These are phyloP conservation scores for Auricularia heimuer DNA, from an alignment of 768 basidiomycete genomes.

Conservation along the genomic window DNA sequence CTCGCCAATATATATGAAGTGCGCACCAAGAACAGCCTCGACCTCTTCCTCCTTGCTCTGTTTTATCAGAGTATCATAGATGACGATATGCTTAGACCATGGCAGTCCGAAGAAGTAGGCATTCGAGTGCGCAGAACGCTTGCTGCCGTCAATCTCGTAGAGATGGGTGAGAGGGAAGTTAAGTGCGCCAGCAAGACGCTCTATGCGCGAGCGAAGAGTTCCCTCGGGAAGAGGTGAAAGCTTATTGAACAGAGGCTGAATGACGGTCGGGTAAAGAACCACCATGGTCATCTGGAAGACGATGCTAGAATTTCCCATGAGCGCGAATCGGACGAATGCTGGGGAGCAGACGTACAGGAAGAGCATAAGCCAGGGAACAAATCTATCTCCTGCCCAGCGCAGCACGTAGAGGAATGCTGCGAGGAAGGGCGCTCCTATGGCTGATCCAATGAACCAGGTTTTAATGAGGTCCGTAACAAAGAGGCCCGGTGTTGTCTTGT, in stretches of 20 bases:
- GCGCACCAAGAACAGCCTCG: constrained; percentile 78
- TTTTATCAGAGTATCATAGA: constrained; percentile 95
- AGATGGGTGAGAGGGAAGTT: constrained; percentile 90
- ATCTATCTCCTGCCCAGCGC: constrained; percentile 86
- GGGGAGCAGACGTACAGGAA: constrained; percentile 58
- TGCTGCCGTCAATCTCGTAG: constrained; percentile 96
- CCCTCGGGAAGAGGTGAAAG: constrained; percentile 75
- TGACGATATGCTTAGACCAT: constrained; percentile 92
- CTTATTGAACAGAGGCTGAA: constrained; percentile 97
- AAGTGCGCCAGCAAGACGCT: constrained; percentile 66
- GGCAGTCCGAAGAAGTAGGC: constrained; percentile 99
- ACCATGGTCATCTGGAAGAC: constrained; percentile 79
- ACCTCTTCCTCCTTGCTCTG: constrained; percentile 86
- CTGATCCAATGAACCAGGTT: constrained; percentile 59
- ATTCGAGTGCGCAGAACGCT: constrained; percentile 90
- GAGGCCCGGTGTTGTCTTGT: constrained; percentile 74
- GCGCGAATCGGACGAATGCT: background rate
- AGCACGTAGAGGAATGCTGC: constrained; percentile 83
- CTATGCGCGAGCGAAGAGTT: constrained; percentile 68
- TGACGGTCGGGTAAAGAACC: constrained; percentile 71
- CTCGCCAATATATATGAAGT: background rate
- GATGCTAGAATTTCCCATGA: constrained; percentile 36
- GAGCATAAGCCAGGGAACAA: constrained; percentile 88
- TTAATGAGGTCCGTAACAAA: constrained; percentile 79
- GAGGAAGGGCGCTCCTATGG: constrained; percentile 76